A percentile compares a stretch with the other conserved stretches of the same genome.
phyloP scores from a whole-genome alignment of 2,329 filamentous ascomycete species.

The Aureobasidium namibiae region DNA sequence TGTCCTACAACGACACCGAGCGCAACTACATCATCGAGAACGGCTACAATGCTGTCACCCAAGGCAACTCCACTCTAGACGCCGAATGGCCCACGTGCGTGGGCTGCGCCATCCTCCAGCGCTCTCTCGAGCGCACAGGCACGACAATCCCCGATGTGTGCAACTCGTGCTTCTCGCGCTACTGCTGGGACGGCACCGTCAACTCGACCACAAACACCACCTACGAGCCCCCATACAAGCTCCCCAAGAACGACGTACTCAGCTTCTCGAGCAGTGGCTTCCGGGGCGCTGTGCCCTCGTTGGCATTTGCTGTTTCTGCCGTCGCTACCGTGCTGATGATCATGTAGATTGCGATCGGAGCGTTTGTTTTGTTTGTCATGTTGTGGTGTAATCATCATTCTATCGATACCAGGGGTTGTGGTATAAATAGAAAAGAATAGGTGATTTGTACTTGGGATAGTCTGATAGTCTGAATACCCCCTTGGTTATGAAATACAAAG shows the following conservation, averaged over 20 bases:
- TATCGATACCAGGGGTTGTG: too few species aligned
- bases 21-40: conserved; percentile 79
- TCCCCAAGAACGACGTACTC: conserved; percentile 5
- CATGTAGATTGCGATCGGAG: background rate
- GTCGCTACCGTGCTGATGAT: background rate
- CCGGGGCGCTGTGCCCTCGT: background rate
- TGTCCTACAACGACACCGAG: conserved; percentile 53
- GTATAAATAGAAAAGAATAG: too few species aligned
- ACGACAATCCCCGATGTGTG: conserved; percentile 65
- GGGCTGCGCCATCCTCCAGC: conserved; percentile 74
- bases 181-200: conserved; percentile 88
- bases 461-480: too few species aligned
- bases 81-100: conserved; percentile 73
- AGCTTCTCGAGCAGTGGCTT: background rate
- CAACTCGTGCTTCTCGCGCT: conserved; percentile 63
- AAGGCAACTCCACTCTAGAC: conserved; percentile 71
- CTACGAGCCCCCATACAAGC: conserved; percentile 13
- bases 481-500: too few species aligned
- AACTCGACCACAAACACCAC: conserved; percentile 28
- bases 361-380: background rate
- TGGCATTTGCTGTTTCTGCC: background rate
- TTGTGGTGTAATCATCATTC: background rate
- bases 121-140: conserved; percentile 64
- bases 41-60: conserved; percentile 74
- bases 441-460: too few species aligned